Evolutionary conservation across 495 filamentous ascomycete genomes (phyloP).

Genomic region (Rusavskia elegans): DNA sequence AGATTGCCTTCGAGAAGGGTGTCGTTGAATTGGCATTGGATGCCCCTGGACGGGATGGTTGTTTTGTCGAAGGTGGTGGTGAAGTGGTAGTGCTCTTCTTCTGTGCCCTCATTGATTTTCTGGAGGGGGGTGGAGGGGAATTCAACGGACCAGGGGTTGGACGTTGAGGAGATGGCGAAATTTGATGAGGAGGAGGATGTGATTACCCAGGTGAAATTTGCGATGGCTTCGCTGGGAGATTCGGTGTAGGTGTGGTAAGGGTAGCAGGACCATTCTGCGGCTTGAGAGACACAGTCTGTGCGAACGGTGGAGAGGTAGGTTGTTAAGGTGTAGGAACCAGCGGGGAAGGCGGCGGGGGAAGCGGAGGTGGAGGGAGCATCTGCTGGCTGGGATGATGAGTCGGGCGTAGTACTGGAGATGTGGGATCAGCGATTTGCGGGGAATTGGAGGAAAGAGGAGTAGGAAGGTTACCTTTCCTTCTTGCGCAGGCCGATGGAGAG

Average conservation of each 20-base stretch:
- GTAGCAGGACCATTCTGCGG: conserved; percentile 38
- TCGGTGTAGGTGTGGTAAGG: conserved; percentile 30
- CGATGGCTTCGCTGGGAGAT: conserved; percentile 15
- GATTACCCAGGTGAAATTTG: conserved; percentile 44
- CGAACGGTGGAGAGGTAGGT: conserved; percentile 33
- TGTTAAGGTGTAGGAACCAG: conserved; percentile 36
- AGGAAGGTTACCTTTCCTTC: conserved; percentile 6
- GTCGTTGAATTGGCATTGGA: conserved; percentile 34
- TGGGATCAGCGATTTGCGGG: no score
- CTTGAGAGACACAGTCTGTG: conserved; percentile 33
- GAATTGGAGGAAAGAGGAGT: no score
- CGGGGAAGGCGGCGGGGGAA: conserved; percentile 26
- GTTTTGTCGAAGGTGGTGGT: conserved; percentile 25
- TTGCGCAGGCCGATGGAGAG: conserved; percentile 28
- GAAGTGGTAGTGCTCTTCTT: conserved; percentile 33
- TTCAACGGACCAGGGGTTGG: conserved; percentile 29
- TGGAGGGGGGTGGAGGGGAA: conserved; percentile 26
- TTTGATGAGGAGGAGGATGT: conserved; percentile 3
- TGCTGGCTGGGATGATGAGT: neutral
- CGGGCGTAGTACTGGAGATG: no score
- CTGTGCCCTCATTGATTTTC: conserved; percentile 16
- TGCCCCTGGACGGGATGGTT: conserved; percentile 21
- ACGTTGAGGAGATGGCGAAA: conserved; percentile 21
- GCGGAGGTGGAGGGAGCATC: neutral
- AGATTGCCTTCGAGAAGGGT: conserved; percentile 32